phyloP scores from a whole-genome alignment of 2,329 filamentous ascomycete genomes.

The Lachnellula arida region DNA sequence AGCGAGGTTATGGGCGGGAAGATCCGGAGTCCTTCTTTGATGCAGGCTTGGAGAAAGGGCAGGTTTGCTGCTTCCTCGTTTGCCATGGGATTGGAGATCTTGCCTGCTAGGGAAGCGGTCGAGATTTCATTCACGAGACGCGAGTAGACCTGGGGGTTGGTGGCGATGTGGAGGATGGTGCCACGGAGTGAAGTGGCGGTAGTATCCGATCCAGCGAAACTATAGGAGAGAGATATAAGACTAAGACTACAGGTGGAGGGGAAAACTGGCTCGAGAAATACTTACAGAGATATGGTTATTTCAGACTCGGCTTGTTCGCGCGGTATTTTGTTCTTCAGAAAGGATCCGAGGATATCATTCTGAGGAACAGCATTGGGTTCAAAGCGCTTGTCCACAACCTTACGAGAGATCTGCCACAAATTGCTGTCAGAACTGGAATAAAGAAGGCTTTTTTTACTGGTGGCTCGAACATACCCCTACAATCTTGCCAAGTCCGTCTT shows the following conservation, averaged over 20 bases:
- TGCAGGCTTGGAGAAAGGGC: conserved; percentile 46
- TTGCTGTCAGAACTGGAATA: neutral
- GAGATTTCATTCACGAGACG: conserved; percentile 15
- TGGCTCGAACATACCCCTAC: conserved; percentile 36
- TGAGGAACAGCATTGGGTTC: conserved; percentile 33
- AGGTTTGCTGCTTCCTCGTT: conserved; percentile 36
- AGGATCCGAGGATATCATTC: conserved; percentile 49
- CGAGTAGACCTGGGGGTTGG: conserved; percentile 10
- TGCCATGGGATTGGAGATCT: neutral
- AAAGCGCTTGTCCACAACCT: conserved; percentile 41
- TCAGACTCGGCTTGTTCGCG: conserved; percentile 8
- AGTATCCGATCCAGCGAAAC: conserved; percentile 52
- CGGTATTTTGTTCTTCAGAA: conserved; percentile 22
- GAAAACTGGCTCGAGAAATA: neutral
- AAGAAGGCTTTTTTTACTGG: conserved; percentile 5
- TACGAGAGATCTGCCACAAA: neutral
- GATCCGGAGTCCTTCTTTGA: conserved; percentile 45
- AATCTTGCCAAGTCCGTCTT: conserved; percentile 35
- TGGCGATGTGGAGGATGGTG: conserved; percentile 15
- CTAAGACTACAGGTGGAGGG: neutral
- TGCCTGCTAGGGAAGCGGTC: neutral
- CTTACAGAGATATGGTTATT: conserved; percentile 25
- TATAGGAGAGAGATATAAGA: neutral
- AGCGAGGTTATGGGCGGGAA: conserved; percentile 38
- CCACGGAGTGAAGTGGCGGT: conserved; percentile 48